Conservation (phyloP, 2,329 filamentous ascomycete species). For the Stemphylium beticola region DNA sequence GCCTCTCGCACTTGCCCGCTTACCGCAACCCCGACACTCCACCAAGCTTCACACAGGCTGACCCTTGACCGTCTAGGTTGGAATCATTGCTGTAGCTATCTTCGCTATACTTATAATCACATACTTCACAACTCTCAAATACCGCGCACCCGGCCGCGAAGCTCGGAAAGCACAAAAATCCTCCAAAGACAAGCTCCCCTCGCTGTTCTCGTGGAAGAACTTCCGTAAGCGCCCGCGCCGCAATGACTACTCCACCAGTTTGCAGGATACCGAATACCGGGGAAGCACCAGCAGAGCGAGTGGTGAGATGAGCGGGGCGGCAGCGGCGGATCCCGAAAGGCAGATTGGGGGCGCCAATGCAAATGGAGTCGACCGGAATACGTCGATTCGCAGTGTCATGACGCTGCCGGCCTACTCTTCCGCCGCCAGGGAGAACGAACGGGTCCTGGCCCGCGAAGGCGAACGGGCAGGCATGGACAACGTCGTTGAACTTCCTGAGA, state of each 20-base stretch:
- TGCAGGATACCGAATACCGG: slow-evolving; percentile 43
- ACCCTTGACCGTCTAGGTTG: slow-evolving; percentile 28
- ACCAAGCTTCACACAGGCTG: slow-evolving; percentile 7
- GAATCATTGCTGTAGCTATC: slow-evolving; percentile 35
- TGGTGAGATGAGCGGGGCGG: slow-evolving; percentile 41
- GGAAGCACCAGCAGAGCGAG: slow-evolving; percentile 28
- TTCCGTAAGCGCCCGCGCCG: slow-evolving; percentile 35
- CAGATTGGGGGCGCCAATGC: slow-evolving; percentile 39
- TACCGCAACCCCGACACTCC: neutral
- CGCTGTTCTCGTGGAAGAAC: slow-evolving; percentile 40
- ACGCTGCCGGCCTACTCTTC: slow-evolving; percentile 86
- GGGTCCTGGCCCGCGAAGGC: slow-evolving; percentile 84
- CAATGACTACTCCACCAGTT: slow-evolving; percentile 41
- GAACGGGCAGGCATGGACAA: slow-evolving; percentile 91
- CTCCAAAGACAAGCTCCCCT: slow-evolving; percentile 36
- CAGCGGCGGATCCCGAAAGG: slow-evolving; percentile 32
- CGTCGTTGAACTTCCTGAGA: slow-evolving; percentile 84
- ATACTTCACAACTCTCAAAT: slow-evolving; percentile 37
- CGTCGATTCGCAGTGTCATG: slow-evolving; percentile 90
- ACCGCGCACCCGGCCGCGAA: slow-evolving; percentile 23
- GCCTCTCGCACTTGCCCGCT: neutral
- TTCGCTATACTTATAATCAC: slow-evolving; percentile 43
- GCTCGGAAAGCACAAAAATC: slow-evolving; percentile 18
- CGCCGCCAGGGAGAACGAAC: slow-evolving; percentile 75
- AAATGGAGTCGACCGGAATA: slow-evolving; percentile 74